These are phyloP conservation scores for Colletotrichum aenigma DNA, from an alignment of 2,329 filamentous ascomycete genomes.

Conservation along the genomic window DNA sequence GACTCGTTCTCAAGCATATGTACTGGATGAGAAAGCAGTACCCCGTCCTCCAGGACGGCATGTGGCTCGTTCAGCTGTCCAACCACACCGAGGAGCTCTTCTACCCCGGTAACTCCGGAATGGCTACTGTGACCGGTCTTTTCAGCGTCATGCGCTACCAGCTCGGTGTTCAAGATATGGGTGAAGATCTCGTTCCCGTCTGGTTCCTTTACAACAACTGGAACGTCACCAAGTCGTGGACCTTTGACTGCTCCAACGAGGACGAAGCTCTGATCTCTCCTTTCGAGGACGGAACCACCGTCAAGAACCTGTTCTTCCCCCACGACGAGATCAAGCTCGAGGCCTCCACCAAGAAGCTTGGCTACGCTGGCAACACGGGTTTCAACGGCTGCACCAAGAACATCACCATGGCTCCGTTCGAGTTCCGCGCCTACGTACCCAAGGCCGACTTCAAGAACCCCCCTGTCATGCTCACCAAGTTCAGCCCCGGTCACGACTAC, in stretches of 20 bases:
- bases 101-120: conserved; percentile 54
- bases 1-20: conserved; percentile 66
- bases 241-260: conserved; percentile 55
- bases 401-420: conserved; percentile 58
- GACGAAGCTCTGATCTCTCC: conserved; percentile 59
- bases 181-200: conserved; percentile 57
- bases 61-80: conserved; percentile 57
- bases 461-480: conserved; percentile 62
- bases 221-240: conserved; percentile 53
- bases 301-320: conserved; percentile 68
- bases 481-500: conserved; percentile 65
- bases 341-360: conserved; percentile 46
- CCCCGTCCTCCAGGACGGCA: conserved; percentile 66
- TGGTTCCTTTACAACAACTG: conserved; percentile 58
- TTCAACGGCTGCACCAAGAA: conserved; percentile 60
- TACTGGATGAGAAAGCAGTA: conserved; percentile 62
- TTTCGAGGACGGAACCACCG: conserved; percentile 57
- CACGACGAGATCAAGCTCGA: conserved; percentile 59
- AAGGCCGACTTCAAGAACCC: conserved; percentile 52
- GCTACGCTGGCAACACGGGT: conserved; percentile 49
- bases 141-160: conserved; percentile 62
- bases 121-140: conserved; percentile 59
- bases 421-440: conserved; percentile 65
- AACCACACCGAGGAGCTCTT: conserved; percentile 53
- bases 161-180: conserved; percentile 30